Evolutionary conservation across 306 rosid species (phyloP).

Genomic region (Sicyos edulis): DNA sequence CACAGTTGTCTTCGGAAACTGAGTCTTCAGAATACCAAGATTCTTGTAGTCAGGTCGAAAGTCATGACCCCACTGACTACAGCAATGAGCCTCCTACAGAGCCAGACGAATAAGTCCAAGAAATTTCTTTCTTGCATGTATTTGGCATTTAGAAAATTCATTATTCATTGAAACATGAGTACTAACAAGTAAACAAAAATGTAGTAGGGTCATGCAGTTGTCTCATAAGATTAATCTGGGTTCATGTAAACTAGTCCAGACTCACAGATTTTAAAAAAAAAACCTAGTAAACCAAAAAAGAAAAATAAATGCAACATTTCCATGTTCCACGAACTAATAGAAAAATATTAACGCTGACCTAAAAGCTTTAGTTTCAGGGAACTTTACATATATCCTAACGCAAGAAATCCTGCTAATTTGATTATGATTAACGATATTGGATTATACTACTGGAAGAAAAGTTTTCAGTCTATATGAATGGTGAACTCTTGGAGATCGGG

Average conservation of each 20-base stretch:
- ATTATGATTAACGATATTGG: neutral
- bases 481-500: neutral
- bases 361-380: neutral
- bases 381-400: neutral
- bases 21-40: conserved; percentile 92
- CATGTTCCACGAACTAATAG: neutral
- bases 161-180: neutral
- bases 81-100: conserved; percentile 94
- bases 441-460: neutral
- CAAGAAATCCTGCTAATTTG: neutral
- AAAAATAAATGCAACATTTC: neutral
- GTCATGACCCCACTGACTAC: conserved; percentile 99
- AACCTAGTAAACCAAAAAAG: neutral
- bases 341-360: conserved; percentile 4
- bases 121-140: neutral
- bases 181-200: neutral
- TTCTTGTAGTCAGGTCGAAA: conserved; percentile 96
- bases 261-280: no score
- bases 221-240: no score
- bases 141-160: neutral
- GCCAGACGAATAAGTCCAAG: neutral
- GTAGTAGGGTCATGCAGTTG: no score
- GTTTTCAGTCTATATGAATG: neutral
- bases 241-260: no score
- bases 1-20: conserved; percentile 79